A percentile compares a stretch with the other conserved stretches of the same genome.
These are phyloP conservation scores for Coccinonectria pachysandricola DNA, from an alignment of 2,329 filamentous ascomycete species.

Conservation along the genomic window DNA sequence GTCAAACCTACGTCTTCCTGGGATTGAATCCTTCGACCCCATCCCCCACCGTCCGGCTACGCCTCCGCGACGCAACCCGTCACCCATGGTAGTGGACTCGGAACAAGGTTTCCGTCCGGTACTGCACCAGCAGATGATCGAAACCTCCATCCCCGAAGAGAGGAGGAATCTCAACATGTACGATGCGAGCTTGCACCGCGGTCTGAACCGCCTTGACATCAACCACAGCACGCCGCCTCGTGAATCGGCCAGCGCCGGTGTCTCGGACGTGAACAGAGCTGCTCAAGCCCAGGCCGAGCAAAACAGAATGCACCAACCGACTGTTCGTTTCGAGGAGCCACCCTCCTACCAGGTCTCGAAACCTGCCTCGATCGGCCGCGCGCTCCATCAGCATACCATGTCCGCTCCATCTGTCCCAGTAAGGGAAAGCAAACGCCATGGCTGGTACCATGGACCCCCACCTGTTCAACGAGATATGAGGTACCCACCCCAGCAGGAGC, in stretches of 20 bases:
- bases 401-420: slow-evolving; percentile 47
- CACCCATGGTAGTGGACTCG: slow-evolving; percentile 68
- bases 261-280: slow-evolving; percentile 44
- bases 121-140: slow-evolving; percentile 18
- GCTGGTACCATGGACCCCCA: slow-evolving; percentile 56
- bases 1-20: slow-evolving; percentile 61
- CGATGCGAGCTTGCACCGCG: slow-evolving; percentile 56
- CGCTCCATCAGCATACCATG: slow-evolving; percentile 46
- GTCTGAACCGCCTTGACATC: slow-evolving; percentile 57
- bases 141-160: slow-evolving; percentile 30
- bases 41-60: slow-evolving; percentile 53
- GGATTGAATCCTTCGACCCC: slow-evolving; percentile 86
- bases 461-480: slow-evolving; percentile 28
- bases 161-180: slow-evolving; percentile 45
- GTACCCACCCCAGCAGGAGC: slow-evolving; percentile 18
- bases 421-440: slow-evolving; percentile 55
- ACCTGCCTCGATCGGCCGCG: slow-evolving; percentile 20
- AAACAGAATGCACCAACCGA: slow-evolving; percentile 32
- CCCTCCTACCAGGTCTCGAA: slow-evolving; percentile 23
- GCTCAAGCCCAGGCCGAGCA: slow-evolving; percentile 46
- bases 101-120: slow-evolving; percentile 27
- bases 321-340: slow-evolving; percentile 44
- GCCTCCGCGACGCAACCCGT: slow-evolving; percentile 53
- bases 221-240: slow-evolving; percentile 38
- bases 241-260: slow-evolving; percentile 46